phyloP scores from a whole-genome alignment of 2,329 filamentous ascomycete genomes.

The Fusarium metavorans region DNA sequence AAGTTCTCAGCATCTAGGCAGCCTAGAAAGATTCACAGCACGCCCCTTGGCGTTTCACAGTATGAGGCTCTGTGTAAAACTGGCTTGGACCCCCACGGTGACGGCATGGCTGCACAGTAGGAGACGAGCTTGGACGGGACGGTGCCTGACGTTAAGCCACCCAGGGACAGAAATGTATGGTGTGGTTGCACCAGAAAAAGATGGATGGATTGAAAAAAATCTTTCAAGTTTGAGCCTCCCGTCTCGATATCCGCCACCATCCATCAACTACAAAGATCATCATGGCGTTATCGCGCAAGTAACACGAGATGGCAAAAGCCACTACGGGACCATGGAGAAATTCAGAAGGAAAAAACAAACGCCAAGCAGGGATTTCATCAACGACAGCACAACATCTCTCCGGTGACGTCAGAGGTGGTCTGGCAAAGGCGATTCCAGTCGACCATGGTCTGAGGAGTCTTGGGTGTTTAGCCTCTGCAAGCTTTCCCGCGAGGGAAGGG shows the following conservation, averaged over 20 bases:
- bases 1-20: neutral
- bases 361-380: slow-evolving; percentile 18
- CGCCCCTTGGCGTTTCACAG: slow-evolving; percentile 28
- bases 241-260: slow-evolving; percentile 12
- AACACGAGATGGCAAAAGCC: slow-evolving; percentile 23
- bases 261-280: slow-evolving; percentile 9
- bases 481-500: slow-evolving; percentile 22
- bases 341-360: neutral
- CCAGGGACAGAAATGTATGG: slow-evolving; percentile 24
- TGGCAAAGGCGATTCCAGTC: slow-evolving; percentile 14
- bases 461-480: slow-evolving; percentile 24
- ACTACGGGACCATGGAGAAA: slow-evolving; percentile 5
- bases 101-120: slow-evolving; percentile 20
- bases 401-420: slow-evolving; percentile 39
- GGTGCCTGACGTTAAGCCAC: slow-evolving; percentile 33
- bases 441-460: slow-evolving; percentile 6
- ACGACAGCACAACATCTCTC: slow-evolving; percentile 18
- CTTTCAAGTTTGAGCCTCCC: neutral
- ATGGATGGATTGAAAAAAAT: slow-evolving; percentile 6
- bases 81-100: slow-evolving; percentile 20
- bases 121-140: slow-evolving; percentile 20
- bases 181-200: slow-evolving; percentile 3
- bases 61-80: slow-evolving; percentile 29
- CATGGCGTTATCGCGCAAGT: neutral
- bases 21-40: neutral